Conservation (phyloP, 2,329 filamentous ascomycete genomes). For the Pseudogymnoascus verrucosus region DNA sequence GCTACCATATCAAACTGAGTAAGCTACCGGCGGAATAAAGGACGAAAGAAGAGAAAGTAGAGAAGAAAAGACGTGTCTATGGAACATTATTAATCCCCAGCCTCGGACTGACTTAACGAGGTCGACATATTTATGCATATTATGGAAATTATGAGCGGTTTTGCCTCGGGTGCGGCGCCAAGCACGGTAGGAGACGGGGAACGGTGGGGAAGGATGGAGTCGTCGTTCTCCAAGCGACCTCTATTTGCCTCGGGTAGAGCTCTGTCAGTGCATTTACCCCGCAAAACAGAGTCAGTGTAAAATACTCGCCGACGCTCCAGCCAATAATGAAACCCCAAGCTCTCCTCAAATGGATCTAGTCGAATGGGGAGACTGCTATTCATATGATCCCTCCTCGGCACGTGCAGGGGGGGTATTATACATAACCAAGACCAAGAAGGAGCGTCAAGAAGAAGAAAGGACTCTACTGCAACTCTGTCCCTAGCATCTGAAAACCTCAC, state of each 20-base stretch:
- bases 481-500: neutral
- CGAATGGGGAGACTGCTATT: neutral
- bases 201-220: neutral
- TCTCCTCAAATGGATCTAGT: neutral
- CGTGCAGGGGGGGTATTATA: neutral
- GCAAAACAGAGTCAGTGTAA: neutral
- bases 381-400: slow-evolving; percentile 5
- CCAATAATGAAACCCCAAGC: neutral
- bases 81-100: neutral
- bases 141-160: neutral
- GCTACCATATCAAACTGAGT: neutral
- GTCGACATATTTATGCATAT: neutral
- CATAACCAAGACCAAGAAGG: neutral
- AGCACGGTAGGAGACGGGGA: neutral
- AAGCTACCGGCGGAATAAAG: neutral
- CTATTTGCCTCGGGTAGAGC: slow-evolving; percentile 5
- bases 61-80: neutral
- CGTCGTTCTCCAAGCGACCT: neutral
- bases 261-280: neutral
- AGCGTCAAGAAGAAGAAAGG: neutral
- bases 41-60: neutral
- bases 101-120: neutral
- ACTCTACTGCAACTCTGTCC: neutral
- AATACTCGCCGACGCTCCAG: neutral
- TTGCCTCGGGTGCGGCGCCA: neutral